Evolutionary conservation across 352 stramenopile genomes (phyloP).

Genomic region (Globisporangium rhizosaccharum): DNA sequence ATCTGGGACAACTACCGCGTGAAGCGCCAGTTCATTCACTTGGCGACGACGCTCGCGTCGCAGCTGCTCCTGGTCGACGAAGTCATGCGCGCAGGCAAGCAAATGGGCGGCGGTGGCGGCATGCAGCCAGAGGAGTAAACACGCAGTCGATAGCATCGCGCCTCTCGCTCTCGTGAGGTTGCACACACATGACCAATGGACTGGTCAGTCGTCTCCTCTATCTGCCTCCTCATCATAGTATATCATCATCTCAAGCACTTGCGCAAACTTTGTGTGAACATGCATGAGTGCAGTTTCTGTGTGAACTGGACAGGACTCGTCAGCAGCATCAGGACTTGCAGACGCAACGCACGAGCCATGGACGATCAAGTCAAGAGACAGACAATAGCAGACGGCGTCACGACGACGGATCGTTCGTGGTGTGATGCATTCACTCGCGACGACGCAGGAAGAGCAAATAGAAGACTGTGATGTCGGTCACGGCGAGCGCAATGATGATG

Average conservation of each 20-base stretch:
- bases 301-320: background rate
- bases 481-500: conserved; percentile 56
- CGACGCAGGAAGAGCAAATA: conserved; percentile 80
- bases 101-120: conserved; percentile 87
- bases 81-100: conserved; percentile 98
- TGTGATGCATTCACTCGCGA: conserved; percentile 1
- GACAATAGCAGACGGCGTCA: background rate
- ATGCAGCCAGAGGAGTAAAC: conserved; percentile 65
- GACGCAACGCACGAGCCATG: background rate
- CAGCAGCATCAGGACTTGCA: background rate
- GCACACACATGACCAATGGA: background rate
- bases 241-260: no score
- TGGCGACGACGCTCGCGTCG: conserved; percentile 96
- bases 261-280: no score
- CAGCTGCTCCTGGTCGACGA: conserved; percentile 99
- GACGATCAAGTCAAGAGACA: background rate
- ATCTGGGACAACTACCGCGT: conserved; percentile 99
- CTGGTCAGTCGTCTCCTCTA: background rate
- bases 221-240: no score
- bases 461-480: conserved; percentile 72
- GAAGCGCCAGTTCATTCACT: conserved; percentile 98
- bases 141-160: background rate
- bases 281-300: no score
- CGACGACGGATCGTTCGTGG: background rate
- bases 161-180: background rate